phyloP scores from a whole-genome alignment of 2,329 filamentous ascomycete genomes.

The Cryphonectria radicalis region DNA sequence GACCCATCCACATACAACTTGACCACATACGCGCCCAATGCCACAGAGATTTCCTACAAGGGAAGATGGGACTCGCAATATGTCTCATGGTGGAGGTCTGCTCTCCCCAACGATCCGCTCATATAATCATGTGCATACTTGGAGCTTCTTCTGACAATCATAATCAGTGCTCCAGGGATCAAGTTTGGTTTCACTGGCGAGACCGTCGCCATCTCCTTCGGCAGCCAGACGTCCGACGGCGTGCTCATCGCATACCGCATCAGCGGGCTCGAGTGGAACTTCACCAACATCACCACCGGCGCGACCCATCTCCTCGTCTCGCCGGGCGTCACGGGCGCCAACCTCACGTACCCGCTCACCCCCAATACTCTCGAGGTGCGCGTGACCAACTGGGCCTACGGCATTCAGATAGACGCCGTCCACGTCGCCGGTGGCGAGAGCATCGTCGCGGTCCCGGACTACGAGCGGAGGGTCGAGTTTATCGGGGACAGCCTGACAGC shows the following conservation, averaged over 20 bases:
- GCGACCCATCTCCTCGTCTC: slow-evolving; percentile 60
- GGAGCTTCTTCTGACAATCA: too few relatives aligned
- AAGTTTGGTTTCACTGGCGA: slow-evolving; percentile 60
- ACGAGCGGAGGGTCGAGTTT: slow-evolving; percentile 45
- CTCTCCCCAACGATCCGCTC: slow-evolving; percentile 41
- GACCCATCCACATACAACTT: slow-evolving; percentile 40
- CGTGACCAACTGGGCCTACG: slow-evolving; percentile 65
- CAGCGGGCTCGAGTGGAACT: slow-evolving; percentile 61
- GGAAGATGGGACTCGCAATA: slow-evolving; percentile 65
- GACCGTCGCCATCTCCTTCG: slow-evolving; percentile 58
- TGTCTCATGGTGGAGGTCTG: slow-evolving; percentile 57
- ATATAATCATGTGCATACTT: slow-evolving; percentile 34
- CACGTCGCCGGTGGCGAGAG: slow-evolving; percentile 50
- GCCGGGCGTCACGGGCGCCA: slow-evolving; percentile 48
- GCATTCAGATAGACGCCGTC: slow-evolving; percentile 59
- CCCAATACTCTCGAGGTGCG: slow-evolving; percentile 59
- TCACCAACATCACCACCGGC: slow-evolving; percentile 62
- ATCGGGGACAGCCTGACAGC: slow-evolving; percentile 55
- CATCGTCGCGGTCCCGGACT: slow-evolving; percentile 48
- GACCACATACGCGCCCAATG: slow-evolving; percentile 54
- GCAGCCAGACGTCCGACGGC: slow-evolving; percentile 51
- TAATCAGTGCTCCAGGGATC: slow-evolving; percentile 52
- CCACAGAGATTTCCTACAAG: slow-evolving; percentile 62
- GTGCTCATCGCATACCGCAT: slow-evolving; percentile 63
- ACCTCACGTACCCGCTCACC: slow-evolving; percentile 46